Percentiles rank a stretch among this genome's conserved stretches.
Conservation (phyloP, 2,329 filamentous ascomycete genomes). For the Trichoderma atroviride region DNA sequence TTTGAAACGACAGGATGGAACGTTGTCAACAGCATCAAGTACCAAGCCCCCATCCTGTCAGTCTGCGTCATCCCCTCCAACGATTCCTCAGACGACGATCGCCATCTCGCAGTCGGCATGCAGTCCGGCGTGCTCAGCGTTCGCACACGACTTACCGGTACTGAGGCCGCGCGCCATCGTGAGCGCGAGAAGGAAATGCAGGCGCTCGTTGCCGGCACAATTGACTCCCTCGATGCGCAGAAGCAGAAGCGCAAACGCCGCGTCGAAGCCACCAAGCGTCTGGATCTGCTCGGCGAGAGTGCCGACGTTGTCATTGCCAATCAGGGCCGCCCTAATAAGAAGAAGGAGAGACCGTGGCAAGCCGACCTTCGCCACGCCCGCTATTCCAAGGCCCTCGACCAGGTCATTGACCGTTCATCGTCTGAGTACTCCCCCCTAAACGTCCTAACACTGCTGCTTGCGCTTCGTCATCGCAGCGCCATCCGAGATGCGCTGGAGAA, state of each 20-base stretch:
- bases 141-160: slow-evolving; percentile 81
- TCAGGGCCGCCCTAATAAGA: slow-evolving; percentile 53
- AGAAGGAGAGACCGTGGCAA: slow-evolving; percentile 77
- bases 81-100: slow-evolving; percentile 62
- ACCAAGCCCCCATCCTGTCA: slow-evolving; percentile 85
- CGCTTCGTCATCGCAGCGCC: slow-evolving; percentile 84
- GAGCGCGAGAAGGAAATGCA: slow-evolving; percentile 85
- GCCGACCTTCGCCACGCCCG: slow-evolving; percentile 74
- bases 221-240: slow-evolving; percentile 75
- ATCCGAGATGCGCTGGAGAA: slow-evolving; percentile 77
- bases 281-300: slow-evolving; percentile 81
- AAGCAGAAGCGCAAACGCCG: slow-evolving; percentile 68
- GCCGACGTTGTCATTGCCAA: slow-evolving; percentile 88
- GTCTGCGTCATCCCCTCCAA: slow-evolving; percentile 67
- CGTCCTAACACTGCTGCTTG: slow-evolving; percentile 76
- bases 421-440: slow-evolving; percentile 61
- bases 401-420: slow-evolving; percentile 62
- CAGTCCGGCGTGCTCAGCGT: slow-evolving; percentile 90
- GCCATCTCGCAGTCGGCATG: slow-evolving; percentile 93
- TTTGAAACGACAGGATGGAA: slow-evolving; percentile 96
- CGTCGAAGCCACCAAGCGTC: slow-evolving; percentile 51
- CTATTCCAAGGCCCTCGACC: slow-evolving; percentile 78
- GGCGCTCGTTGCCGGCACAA: slow-evolving; percentile 73
- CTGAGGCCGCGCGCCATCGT: slow-evolving; percentile 74
- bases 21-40: slow-evolving; percentile 92